These are phyloP conservation scores for Patellaria atrata DNA, from an alignment of 495 filamentous ascomycete species.

Conservation along the genomic window DNA sequence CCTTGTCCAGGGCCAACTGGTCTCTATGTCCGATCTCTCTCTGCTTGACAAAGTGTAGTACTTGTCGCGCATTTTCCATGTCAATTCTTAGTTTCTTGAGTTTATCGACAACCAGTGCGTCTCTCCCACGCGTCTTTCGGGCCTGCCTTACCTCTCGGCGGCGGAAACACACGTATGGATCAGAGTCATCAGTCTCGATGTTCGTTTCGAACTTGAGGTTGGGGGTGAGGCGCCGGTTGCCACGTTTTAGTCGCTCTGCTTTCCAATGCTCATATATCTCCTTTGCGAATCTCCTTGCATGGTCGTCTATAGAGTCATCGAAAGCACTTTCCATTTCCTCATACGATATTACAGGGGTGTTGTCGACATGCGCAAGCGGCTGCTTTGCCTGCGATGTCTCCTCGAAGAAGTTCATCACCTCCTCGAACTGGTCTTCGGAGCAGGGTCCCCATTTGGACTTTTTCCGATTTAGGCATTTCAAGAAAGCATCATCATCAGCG, in stretches of 20 bases:
- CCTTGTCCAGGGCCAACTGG: slow-evolving; percentile 53
- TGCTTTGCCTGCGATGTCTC: slow-evolving; percentile 65
- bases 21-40: slow-evolving; percentile 68
- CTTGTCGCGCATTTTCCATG: slow-evolving; percentile 71
- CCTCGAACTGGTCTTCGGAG: slow-evolving; percentile 82
- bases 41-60: slow-evolving; percentile 60
- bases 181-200: slow-evolving; percentile 83
- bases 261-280: slow-evolving; percentile 90
- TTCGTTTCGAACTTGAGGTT: slow-evolving; percentile 83
- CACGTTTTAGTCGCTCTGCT: slow-evolving; percentile 43
- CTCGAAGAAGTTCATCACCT: slow-evolving; percentile 89
- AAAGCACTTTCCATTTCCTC: slow-evolving; percentile 68
- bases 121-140: slow-evolving; percentile 84
- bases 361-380: slow-evolving; percentile 78
- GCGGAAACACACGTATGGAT: slow-evolving; percentile 97
- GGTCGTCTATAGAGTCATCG: slow-evolving; percentile 52
- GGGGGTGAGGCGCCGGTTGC: slow-evolving; percentile 56
- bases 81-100: slow-evolving; percentile 83
- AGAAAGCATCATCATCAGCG: slow-evolving; percentile 71
- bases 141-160: slow-evolving; percentile 88
- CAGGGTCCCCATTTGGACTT: slow-evolving; percentile 48
- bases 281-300: slow-evolving; percentile 59
- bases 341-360: slow-evolving; percentile 61
- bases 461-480: slow-evolving; percentile 71
- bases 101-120: slow-evolving; percentile 88